Conservation (phyloP, 352 stramenopile genomes). For the Globisporangium nagaii region DNA sequence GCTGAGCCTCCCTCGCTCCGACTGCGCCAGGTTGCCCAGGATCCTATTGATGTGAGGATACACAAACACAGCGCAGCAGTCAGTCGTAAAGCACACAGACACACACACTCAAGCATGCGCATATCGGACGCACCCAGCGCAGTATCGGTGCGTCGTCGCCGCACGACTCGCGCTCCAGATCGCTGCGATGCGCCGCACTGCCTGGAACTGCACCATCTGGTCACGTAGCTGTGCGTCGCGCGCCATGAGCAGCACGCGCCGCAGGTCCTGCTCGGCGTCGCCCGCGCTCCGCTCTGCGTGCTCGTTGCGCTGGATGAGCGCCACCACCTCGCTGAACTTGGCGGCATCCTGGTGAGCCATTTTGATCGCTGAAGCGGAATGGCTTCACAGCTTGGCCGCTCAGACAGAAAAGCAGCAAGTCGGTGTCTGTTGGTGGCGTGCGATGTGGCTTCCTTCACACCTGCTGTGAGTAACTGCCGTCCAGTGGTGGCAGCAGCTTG, state of each 20-base stretch:
- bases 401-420: not conserved
- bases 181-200: conserved; percentile 34
- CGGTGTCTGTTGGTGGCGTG: not conserved
- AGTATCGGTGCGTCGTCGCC: conserved; percentile 23
- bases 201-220: conserved; percentile 55
- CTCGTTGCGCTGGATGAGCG: conserved; percentile 49
- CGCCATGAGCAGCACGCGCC: conserved; percentile 49
- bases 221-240: conserved; percentile 42
- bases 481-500: not conserved
- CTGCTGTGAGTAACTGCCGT: not conserved
- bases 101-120: not conserved
- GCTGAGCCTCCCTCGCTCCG: conserved; percentile 43
- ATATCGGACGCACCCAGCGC: conserved; percentile 23
- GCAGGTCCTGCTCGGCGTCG: conserved; percentile 47
- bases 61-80: not conserved
- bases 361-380: not conserved
- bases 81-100: not conserved
- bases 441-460: not conserved
- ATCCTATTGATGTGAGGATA: conserved; percentile 28
- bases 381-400: too few relatives aligned
- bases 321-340: conserved; percentile 54
- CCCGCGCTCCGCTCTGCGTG: conserved; percentile 21
- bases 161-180: conserved; percentile 22
- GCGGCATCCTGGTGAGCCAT: not conserved
- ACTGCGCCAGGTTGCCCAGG: conserved; percentile 52